Percentiles rank a stretch among this genome's conserved stretches.
These are phyloP conservation scores for Euphorbia schlechtendalii DNA, from an alignment of 441 rosid genomes.

Conservation along the genomic window DNA sequence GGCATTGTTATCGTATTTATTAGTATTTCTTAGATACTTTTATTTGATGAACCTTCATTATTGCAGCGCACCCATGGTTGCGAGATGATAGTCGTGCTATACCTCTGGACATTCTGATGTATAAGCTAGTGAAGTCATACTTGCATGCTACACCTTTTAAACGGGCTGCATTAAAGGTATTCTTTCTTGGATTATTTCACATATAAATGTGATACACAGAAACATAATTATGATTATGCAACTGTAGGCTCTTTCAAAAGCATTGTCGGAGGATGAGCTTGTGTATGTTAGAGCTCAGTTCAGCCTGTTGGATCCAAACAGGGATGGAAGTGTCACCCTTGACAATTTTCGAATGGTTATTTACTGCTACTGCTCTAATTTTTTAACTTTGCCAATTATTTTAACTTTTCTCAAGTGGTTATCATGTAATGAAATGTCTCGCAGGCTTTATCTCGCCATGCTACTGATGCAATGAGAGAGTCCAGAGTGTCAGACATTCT, in stretches of 20 bases:
- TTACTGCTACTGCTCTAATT: too few relatives aligned
- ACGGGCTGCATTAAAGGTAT: constrained; percentile 81
- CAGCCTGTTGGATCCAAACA: constrained; percentile 63
- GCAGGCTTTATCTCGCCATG: constrained; percentile 62
- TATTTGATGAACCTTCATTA: constrained; percentile 8
- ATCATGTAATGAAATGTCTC: constrained; percentile 8
- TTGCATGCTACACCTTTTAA: constrained; percentile 73
- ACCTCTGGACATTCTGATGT: constrained; percentile 72
- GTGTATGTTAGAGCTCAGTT: constrained; percentile 80
- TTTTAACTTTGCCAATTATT: too few relatives aligned
- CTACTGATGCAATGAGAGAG: constrained; percentile 81
- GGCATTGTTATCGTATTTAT: neutral
- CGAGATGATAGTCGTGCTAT: constrained; percentile 44
- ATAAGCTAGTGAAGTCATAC: constrained; percentile 69
- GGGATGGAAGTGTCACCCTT: constrained; percentile 67
- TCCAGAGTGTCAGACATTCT: constrained; percentile 72
- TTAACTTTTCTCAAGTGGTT: neutral
- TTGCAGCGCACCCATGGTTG: constrained; percentile 90
- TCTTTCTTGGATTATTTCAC: too few relatives aligned
- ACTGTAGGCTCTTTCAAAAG: constrained; percentile 75
- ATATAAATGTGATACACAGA: too few relatives aligned
- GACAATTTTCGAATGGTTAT: constrained; percentile 74
- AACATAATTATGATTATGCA: neutral
- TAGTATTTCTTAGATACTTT: neutral
- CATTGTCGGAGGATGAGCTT: constrained; percentile 71